A percentile compares a stretch with the other conserved stretches of the same genome.
Evolutionary conservation across 192 early-diverging fungal species (phyloP).

Genomic region (Backusella macrospora): DNA sequence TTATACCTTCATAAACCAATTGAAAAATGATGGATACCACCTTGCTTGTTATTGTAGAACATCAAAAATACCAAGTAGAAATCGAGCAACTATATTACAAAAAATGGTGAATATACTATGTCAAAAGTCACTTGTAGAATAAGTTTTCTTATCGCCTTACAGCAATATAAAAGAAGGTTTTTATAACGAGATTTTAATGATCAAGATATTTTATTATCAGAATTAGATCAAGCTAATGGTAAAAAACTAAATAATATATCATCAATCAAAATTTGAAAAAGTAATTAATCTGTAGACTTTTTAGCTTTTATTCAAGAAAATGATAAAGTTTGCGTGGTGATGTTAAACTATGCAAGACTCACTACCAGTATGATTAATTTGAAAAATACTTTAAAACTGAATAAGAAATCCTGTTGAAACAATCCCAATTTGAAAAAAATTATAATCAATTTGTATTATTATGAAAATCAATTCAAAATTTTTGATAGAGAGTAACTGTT

Average conservation of each 20-base stretch:
- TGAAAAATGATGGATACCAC: slow-evolving; percentile 1
- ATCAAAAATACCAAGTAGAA: neutral
- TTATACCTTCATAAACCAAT: slow-evolving; percentile 5
- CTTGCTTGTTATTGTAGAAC: slow-evolving; percentile 13
- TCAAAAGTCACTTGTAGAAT: neutral
- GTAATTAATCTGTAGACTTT: neutral
- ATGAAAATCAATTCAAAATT: slow-evolving; percentile 1
- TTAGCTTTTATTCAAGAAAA: neutral
- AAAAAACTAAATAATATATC: neutral
- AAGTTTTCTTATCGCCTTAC: neutral
- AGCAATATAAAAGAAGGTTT: neutral
- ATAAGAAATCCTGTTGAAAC: neutral
- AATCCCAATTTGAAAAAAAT: neutral
- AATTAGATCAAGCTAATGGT: neutral
- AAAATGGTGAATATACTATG: slow-evolving; percentile 2
- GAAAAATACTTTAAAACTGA: neutral
- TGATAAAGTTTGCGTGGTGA: slow-evolving; percentile 1
- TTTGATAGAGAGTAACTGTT: neutral
- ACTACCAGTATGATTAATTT: neutral
- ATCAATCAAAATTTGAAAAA: neutral
- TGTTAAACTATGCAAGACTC: neutral
- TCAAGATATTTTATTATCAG: neutral
- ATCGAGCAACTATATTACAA: neutral
- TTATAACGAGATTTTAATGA: neutral
- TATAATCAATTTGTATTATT: neutral